Conservation (phyloP, 1,284 basidiomycete genomes). For the Ganoderma lingzhi region DNA sequence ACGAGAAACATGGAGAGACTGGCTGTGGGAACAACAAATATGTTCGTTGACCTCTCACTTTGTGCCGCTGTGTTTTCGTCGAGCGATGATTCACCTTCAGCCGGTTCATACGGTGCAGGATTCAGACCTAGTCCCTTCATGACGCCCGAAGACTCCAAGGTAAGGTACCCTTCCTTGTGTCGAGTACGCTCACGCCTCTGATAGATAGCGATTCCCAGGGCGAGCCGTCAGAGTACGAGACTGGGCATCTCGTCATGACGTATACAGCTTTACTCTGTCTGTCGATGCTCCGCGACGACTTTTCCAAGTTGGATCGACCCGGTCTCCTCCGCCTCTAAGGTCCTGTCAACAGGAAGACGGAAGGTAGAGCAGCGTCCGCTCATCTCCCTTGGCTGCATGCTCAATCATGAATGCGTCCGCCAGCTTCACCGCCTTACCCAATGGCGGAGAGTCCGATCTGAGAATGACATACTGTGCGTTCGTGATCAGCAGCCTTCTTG, state of each 20-base stretch:
- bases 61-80: not conserved
- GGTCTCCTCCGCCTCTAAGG: conserved; percentile 67
- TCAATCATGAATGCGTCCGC: not conserved
- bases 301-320: conserved; percentile 67
- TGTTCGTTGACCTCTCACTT: conserved; percentile 44
- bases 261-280: conserved; percentile 88
- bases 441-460: conserved; percentile 74
- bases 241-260: conserved; percentile 91
- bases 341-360: conserved; percentile 83
- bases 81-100: conserved; percentile 43
- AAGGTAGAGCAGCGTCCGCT: conserved; percentile 58
- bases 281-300: conserved; percentile 85
- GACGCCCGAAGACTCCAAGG: conserved; percentile 43
- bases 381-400: not conserved
- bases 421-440: conserved; percentile 83
- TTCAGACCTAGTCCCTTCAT: conserved; percentile 83
- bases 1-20: conserved; percentile 73
- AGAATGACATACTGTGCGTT: conserved; percentile 92
- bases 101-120: conserved; percentile 66
- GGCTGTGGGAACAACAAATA: conserved; percentile 90
- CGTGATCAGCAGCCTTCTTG: conserved; percentile 79
- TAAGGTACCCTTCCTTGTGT: conserved; percentile 20
- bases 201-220: conserved; percentile 2
- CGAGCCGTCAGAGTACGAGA: conserved; percentile 58
- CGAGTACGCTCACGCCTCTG: not conserved